Conservation (phyloP, 2,329 filamentous ascomycete species). For the Paraphoma sp. region DNA sequence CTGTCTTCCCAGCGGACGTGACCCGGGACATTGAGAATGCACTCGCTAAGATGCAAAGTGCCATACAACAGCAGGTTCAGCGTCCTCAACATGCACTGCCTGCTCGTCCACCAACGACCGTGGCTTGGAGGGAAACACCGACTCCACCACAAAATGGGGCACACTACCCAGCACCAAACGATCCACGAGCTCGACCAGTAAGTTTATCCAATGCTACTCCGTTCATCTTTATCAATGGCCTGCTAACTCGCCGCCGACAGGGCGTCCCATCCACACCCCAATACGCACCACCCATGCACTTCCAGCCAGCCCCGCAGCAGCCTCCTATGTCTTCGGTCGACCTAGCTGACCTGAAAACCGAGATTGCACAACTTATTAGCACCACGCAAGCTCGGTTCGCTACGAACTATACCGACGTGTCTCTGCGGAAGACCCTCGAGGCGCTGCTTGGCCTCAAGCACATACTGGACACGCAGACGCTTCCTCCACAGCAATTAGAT, state of each 20-base stretch:
- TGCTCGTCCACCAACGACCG: slow-evolving; percentile 53
- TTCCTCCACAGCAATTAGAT: slow-evolving; percentile 82
- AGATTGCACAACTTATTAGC: slow-evolving; percentile 80
- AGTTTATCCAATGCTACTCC: slow-evolving; percentile 3
- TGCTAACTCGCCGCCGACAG: slow-evolving; percentile 16
- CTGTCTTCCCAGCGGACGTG: slow-evolving; percentile 87
- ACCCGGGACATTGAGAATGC: slow-evolving; percentile 94
- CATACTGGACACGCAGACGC: slow-evolving; percentile 76
- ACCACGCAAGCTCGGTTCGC: slow-evolving; percentile 77
- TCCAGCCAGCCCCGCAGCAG: slow-evolving; percentile 43
- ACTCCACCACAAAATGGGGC: slow-evolving; percentile 67
- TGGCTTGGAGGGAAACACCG: slow-evolving; percentile 73
- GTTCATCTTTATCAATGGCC: not conserved
- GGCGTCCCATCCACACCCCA: slow-evolving; percentile 31
- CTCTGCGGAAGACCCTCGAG: slow-evolving; percentile 79
- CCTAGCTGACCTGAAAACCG: slow-evolving; percentile 74
- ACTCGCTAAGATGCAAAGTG: slow-evolving; percentile 78
- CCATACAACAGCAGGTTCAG: slow-evolving; percentile 64
- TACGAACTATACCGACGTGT: slow-evolving; percentile 75
- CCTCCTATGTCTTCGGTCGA: slow-evolving; percentile 38
- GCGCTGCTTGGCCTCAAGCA: slow-evolving; percentile 85
- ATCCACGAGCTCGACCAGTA: slow-evolving; percentile 48
- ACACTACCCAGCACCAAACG: slow-evolving; percentile 41
- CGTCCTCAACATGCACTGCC: slow-evolving; percentile 49
- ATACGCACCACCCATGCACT: slow-evolving; percentile 35